Evolutionary conservation across 75 land plant species (phyloP).

Genomic region (Sequoiadendron giganteum): DNA sequence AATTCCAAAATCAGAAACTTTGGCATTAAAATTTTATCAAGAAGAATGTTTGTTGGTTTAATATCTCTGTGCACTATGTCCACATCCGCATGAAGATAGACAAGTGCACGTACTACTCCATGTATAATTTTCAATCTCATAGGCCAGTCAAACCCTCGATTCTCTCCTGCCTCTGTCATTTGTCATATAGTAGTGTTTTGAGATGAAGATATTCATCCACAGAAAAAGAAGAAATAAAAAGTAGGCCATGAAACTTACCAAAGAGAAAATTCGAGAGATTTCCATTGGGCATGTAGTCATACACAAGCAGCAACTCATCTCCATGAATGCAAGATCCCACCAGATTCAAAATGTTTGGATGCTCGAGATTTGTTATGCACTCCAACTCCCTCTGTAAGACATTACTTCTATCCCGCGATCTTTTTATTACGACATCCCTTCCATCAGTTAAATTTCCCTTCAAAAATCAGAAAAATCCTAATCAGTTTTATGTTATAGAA

Average conservation of each 20-base stretch:
- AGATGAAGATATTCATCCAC: background rate
- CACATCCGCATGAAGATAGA: too few species aligned
- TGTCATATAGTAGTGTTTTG: background rate
- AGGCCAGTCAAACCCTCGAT: too few species aligned
- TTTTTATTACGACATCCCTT: background rate
- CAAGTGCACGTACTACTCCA: too few species aligned
- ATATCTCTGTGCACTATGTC: constrained; percentile 43
- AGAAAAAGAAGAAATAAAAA: too few species aligned
- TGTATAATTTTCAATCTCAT: too few species aligned
- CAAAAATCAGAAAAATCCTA: background rate
- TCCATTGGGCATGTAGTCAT: constrained; percentile 71
- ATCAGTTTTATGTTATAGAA: too few species aligned
- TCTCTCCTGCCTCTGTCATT: background rate
- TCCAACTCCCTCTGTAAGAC: constrained; percentile 56
- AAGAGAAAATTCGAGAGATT: constrained; percentile 30
- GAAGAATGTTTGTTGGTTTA: constrained; percentile 45
- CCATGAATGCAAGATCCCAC: constrained; percentile 42
- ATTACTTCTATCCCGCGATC: background rate
- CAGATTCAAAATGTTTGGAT: constrained; percentile 64
- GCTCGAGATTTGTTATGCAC: constrained; percentile 48
- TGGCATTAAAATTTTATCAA: constrained; percentile 47
- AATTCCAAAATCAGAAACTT: constrained; percentile 53
- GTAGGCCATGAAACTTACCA: background rate
- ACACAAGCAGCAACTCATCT: constrained; percentile 52
- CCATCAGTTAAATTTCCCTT: background rate